Evolutionary conservation across 2,329 filamentous ascomycete species (phyloP).

Genomic region (Ophiosphaerella korrae): DNA sequence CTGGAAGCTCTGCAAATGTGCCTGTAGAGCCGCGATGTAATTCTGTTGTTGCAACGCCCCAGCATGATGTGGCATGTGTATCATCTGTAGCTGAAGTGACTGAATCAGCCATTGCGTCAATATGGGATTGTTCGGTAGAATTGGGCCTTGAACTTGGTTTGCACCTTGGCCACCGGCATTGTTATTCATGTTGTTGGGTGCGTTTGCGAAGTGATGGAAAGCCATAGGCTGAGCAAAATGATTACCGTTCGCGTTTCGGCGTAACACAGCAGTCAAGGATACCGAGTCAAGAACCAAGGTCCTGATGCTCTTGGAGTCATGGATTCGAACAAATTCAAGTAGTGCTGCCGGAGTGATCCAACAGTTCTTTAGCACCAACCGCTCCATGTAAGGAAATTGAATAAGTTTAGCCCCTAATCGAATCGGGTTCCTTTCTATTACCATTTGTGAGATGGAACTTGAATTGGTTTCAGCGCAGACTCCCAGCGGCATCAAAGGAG

Average conservation of each 20-base stretch:
- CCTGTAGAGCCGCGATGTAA: constrained; percentile 17
- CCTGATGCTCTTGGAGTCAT: constrained; percentile 56
- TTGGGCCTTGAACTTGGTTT: constrained; percentile 12
- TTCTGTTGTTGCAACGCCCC: constrained; percentile 19
- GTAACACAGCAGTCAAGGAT: constrained; percentile 58
- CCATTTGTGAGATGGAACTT: constrained; percentile 6
- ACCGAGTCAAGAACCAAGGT: constrained; percentile 67
- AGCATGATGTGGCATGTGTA: constrained; percentile 26
- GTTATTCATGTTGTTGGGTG: constrained; percentile 2
- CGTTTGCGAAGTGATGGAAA: constrained; percentile 1
- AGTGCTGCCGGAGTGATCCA: constrained; percentile 68
- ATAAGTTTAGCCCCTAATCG: constrained; percentile 46
- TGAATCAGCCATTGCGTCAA: constrained; percentile 24
- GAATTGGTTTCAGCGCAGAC: constrained; percentile 5
- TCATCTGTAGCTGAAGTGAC: constrained; percentile 22
- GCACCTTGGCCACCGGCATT: constrained; percentile 15
- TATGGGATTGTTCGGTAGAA: constrained; percentile 15
- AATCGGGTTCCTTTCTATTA: constrained; percentile 14
- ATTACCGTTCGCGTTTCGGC: constrained; percentile 12
- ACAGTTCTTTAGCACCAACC: constrained; percentile 70
- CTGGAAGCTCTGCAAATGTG: constrained; percentile 7
- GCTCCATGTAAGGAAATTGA: constrained; percentile 61
- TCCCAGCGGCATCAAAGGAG: constrained; percentile 54
- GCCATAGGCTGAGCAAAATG: constrained; percentile 3
- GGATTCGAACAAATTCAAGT: constrained; percentile 55